Conservation (phyloP, 164 flowering plant genomes). For the Aristolochia fimbriata region DNA sequence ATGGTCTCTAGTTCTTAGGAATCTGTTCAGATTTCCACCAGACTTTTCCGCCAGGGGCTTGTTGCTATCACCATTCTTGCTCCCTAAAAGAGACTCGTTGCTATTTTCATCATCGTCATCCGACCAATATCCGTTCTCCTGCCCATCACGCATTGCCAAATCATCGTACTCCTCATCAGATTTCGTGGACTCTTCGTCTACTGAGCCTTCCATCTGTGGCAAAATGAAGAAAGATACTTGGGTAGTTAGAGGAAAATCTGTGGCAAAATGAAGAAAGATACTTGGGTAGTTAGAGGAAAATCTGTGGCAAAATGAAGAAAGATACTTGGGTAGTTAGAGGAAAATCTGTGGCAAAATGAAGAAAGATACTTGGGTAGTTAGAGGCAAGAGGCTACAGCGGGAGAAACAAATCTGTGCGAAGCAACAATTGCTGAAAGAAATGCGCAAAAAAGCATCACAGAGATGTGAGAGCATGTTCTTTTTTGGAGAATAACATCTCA, state of each 20-base stretch:
- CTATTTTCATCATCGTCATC: conserved; percentile 42
- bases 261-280: conserved; percentile 2
- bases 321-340: not conserved
- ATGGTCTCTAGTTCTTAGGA: conserved; percentile 28
- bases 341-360: no score
- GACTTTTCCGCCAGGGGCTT: conserved; percentile 17
- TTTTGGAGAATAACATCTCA: no score
- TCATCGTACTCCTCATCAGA: conserved; percentile 97
- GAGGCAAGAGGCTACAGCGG: not conserved
- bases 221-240: not conserved
- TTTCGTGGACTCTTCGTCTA: conserved; percentile 84
- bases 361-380: no score
- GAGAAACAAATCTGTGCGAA: not conserved
- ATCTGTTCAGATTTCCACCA: conserved; percentile 38
- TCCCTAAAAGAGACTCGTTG: conserved; percentile 11
- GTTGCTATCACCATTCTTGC: not conserved
- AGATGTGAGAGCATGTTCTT: no score
- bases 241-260: conserved; percentile 19
- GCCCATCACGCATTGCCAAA: conserved; percentile 77
- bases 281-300: not conserved
- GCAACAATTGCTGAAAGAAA: not conserved
- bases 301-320: conserved; percentile 23
- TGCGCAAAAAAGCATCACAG: not conserved
- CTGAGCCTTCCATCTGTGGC: conserved; percentile 84
- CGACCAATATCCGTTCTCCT: conserved; percentile 56